Conservation (phyloP, 129 eudicot species). For the Glebionis coronaria region DNA sequence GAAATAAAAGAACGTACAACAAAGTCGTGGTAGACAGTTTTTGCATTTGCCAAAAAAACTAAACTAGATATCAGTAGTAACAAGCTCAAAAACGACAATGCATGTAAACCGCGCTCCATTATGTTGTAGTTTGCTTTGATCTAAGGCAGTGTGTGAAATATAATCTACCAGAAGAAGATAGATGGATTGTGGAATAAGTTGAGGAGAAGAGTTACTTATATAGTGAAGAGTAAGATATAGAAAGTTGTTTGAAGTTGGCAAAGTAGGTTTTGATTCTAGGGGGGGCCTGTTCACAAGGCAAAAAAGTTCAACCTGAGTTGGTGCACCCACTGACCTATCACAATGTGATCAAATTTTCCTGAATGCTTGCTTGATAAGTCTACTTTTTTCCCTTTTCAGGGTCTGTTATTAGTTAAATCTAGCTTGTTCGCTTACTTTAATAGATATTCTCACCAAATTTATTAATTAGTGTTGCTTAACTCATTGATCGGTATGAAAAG, state of each 20-base stretch:
- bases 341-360: slow-evolving; percentile 31
- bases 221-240: slow-evolving; percentile 39
- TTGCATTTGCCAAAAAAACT: slow-evolving; percentile 42
- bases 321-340: slow-evolving; percentile 81
- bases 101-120: slow-evolving; percentile 32
- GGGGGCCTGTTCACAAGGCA: slow-evolving; percentile 35
- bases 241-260: slow-evolving; percentile 71
- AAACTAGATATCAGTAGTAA: slow-evolving; percentile 44
- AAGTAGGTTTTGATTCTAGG: slow-evolving; percentile 69
- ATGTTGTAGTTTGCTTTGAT: background rate
- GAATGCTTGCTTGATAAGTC: slow-evolving; percentile 49
- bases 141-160: background rate
- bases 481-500: slow-evolving; percentile 1
- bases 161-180: slow-evolving; percentile 7
- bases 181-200: slow-evolving; percentile 35
- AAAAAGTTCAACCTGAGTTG: slow-evolving; percentile 63
- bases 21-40: slow-evolving; percentile 65
- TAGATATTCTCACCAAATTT: slow-evolving; percentile 24
- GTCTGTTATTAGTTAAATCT: background rate
- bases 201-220: slow-evolving; percentile 37
- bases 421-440: slow-evolving; percentile 20
- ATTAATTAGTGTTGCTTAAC: slow-evolving; percentile 6
- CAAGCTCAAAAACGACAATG: slow-evolving; percentile 35
- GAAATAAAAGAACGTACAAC: slow-evolving; percentile 46
- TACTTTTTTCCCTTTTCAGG: slow-evolving; percentile 20